phyloP scores from a whole-genome alignment of 305 asterid species.

The Fraxinus ornus region DNA sequence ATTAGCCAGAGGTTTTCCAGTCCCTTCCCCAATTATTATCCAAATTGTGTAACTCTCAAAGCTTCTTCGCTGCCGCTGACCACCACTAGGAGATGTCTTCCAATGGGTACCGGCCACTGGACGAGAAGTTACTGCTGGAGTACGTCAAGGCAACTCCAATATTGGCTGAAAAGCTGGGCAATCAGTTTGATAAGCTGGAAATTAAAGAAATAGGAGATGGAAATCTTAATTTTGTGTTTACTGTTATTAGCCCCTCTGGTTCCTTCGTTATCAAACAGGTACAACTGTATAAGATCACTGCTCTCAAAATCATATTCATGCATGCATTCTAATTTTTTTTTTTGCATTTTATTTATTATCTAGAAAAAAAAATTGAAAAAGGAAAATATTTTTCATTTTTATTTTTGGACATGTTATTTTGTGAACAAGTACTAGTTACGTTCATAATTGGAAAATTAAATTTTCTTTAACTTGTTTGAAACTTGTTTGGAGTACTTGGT shows the following conservation, averaged over 20 bases:
- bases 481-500: no score
- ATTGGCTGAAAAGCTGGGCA: slow-evolving; percentile 60
- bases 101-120: slow-evolving; percentile 62
- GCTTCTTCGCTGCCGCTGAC: slow-evolving; percentile 16
- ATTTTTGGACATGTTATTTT: no score
- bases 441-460: no score
- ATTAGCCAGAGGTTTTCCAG: slow-evolving; percentile 12
- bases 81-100: slow-evolving; percentile 45
- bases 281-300: neutral
- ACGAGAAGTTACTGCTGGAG: slow-evolving; percentile 69
- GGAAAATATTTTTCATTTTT: no score
- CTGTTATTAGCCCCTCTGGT: slow-evolving; percentile 55
- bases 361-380: no score
- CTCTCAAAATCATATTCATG: neutral
- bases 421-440: no score
- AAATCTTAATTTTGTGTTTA: slow-evolving; percentile 88
- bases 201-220: slow-evolving; percentile 96
- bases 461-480: no score
- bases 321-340: no score
- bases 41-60: neutral
- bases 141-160: slow-evolving; percentile 73
- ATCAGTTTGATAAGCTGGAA: slow-evolving; percentile 53
- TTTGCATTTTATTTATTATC: no score
- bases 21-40: neutral
- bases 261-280: slow-evolving; percentile 94